Conservation (phyloP, 768 basidiomycete species). For the Boletus coccyginus region DNA sequence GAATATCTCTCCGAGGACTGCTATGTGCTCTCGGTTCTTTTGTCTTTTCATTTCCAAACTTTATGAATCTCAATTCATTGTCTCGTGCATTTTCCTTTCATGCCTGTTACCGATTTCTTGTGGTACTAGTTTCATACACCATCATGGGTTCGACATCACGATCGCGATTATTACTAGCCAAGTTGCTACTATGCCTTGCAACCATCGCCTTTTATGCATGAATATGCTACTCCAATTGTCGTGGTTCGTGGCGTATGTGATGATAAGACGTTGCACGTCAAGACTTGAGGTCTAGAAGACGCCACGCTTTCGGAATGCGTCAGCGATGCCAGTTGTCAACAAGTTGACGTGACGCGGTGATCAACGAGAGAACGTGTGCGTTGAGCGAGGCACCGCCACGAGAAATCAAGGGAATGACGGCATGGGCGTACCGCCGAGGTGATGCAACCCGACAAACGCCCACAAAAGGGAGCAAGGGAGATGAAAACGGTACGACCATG, state of each 20-base stretch:
- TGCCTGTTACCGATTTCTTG: conserved; percentile 4
- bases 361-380: conserved; percentile 4
- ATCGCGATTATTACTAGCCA: conserved; percentile 24
- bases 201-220: conserved; percentile 17
- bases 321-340: neutral
- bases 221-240: conserved; percentile 9
- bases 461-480: neutral
- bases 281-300: neutral
- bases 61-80: neutral
- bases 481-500: neutral
- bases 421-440: conserved; percentile 4
- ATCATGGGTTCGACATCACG: conserved; percentile 8
- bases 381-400: conserved; percentile 4
- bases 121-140: conserved; percentile 17
- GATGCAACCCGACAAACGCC: neutral
- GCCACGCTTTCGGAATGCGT: neutral
- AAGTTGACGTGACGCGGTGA: conserved; percentile 14
- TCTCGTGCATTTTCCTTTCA: conserved; percentile 1
- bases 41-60: neutral
- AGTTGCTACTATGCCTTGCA: conserved; percentile 15
- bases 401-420: conserved; percentile 7
- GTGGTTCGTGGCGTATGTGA: neutral
- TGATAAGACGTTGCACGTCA: neutral
- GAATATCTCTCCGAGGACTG: conserved; percentile 13
- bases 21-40: neutral